These are phyloP conservation scores for Pleurotus salmoneostramineus DNA, from an alignment of 768 basidiomycete genomes.

Conservation along the genomic window DNA sequence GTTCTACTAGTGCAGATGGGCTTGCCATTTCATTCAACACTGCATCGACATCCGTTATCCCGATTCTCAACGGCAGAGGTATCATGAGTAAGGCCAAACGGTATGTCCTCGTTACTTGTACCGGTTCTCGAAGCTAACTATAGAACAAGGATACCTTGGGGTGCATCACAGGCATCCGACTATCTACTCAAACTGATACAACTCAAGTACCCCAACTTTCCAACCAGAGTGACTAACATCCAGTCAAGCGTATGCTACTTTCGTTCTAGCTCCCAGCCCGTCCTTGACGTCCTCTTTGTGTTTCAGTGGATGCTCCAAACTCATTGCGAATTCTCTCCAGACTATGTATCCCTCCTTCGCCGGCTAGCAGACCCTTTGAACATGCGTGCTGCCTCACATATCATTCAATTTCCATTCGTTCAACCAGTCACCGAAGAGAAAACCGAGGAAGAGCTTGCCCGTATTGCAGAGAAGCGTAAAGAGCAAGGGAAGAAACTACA, in stretches of 20 bases:
- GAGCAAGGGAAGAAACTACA: constrained; percentile 89
- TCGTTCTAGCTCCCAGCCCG: background rate
- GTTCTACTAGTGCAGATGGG: constrained; percentile 51
- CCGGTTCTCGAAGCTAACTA: background rate
- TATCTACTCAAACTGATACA: constrained; percentile 92
- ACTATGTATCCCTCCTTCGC: constrained; percentile 70
- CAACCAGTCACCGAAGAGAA: constrained; percentile 70
- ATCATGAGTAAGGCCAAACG: constrained; percentile 84
- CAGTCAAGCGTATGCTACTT: constrained; percentile 67
- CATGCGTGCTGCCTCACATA: constrained; percentile 60
- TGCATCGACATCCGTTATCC: constrained; percentile 87
- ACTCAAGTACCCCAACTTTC: constrained; percentile 92
- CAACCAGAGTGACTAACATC: constrained; percentile 69
- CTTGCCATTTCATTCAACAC: constrained; percentile 90
- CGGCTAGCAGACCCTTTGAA: constrained; percentile 61
- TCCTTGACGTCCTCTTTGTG: background rate
- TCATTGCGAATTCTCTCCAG: constrained; percentile 77
- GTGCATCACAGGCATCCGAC: constrained; percentile 84
- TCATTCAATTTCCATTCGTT: constrained; percentile 87
- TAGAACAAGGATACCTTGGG: constrained; percentile 82
- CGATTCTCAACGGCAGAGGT: constrained; percentile 78
- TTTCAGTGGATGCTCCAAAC: constrained; percentile 86
- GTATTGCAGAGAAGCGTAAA: constrained; percentile 71
- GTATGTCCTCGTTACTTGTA: constrained; percentile 32
- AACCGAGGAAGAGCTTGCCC: constrained; percentile 84